phyloP scores from a whole-genome alignment of 73 alveolate genomes.

The Paramecium primaurelia region DNA sequence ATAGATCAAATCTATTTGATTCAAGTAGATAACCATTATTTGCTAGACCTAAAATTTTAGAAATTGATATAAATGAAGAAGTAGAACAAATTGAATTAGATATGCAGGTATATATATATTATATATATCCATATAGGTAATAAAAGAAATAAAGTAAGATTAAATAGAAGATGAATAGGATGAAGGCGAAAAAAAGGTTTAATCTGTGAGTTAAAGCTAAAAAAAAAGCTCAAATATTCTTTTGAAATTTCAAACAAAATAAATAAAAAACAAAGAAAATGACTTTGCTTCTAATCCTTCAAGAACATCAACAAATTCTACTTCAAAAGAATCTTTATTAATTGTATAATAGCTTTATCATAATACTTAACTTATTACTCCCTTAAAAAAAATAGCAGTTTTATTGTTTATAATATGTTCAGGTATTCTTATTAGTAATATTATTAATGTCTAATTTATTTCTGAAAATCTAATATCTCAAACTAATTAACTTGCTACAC shows the following conservation, averaged over 20 bases:
- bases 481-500: not conserved
- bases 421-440: not conserved
- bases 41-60: not conserved
- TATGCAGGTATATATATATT: not conserved
- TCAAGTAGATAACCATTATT: not conserved
- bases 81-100: not conserved
- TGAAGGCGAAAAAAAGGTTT: not conserved
- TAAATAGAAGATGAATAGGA: not conserved
- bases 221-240: not conserved
- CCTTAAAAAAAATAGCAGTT: not conserved
- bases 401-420: not conserved
- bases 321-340: not conserved
- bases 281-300: not conserved
- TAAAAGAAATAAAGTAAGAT: not conserved
- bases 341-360: slow-evolving; percentile 11
- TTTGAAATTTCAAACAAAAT: not conserved
- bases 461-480: not conserved
- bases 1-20: not conserved
- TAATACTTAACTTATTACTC: not conserved
- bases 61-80: not conserved
- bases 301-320: not conserved
- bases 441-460: not conserved
- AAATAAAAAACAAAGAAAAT: not conserved
- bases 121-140: not conserved
- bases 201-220: not conserved